These are phyloP conservation scores for Colletotrichum graminicola DNA, from an alignment of 2,329 filamentous ascomycete species.

Conservation along the genomic window DNA sequence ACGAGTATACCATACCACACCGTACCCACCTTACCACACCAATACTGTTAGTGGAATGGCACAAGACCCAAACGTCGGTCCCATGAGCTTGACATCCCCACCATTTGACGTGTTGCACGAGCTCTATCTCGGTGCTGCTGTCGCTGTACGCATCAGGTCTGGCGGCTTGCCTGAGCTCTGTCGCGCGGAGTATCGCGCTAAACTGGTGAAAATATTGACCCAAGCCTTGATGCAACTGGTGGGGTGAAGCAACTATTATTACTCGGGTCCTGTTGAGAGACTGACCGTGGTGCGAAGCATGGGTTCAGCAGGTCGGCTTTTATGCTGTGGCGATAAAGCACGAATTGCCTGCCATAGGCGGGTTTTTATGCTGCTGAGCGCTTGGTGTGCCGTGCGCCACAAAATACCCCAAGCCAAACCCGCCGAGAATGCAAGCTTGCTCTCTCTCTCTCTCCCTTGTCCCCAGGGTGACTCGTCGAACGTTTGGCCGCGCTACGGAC, in stretches of 20 bases:
- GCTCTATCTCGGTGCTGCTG: too few relatives aligned
- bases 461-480: conserved; percentile 13
- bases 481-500: conserved; percentile 26
- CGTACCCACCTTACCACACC: too few relatives aligned
- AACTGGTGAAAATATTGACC: neutral
- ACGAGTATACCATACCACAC: neutral
- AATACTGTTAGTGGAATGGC: neutral
- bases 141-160: neutral
- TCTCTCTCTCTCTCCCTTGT: neutral
- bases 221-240: neutral
- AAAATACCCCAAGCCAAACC: neutral
- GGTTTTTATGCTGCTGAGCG: neutral
- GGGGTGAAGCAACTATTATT: neutral
- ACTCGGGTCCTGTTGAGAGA: neutral
- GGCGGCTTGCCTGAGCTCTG: neutral
- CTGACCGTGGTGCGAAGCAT: neutral
- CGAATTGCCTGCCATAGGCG: neutral
- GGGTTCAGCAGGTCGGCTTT: neutral
- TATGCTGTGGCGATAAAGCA: conserved; percentile 2
- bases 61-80: neutral
- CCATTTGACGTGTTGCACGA: neutral
- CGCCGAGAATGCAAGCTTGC: neutral
- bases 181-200: neutral
- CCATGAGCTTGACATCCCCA: neutral
- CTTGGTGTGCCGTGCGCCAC: conserved; percentile 4